Percentiles rank a stretch among this genome's conserved stretches.
Evolutionary conservation across 2,329 filamentous ascomycete species (phyloP).

Genomic region (Hypomyces perniciosus): DNA sequence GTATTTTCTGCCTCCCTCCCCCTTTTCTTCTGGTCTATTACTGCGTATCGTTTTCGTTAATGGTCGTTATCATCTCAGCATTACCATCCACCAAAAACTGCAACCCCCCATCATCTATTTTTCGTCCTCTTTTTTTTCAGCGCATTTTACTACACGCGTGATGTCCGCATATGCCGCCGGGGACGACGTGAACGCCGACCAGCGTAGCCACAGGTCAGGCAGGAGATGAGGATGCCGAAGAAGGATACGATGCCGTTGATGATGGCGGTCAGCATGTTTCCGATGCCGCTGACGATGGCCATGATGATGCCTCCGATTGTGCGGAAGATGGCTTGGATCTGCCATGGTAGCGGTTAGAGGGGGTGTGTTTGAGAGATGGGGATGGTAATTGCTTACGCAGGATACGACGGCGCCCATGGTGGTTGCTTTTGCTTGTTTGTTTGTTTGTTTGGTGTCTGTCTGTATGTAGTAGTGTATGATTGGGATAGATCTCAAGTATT

Average conservation of each 20-base stretch:
- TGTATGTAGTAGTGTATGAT: too few species aligned
- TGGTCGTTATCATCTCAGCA: too few species aligned
- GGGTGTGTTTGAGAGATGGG: background rate
- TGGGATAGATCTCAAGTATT: too few species aligned
- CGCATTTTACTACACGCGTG: background rate
- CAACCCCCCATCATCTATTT: too few species aligned
- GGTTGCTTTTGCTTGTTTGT: slow-evolving; percentile 15
- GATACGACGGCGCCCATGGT: slow-evolving; percentile 77
- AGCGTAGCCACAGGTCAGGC: slow-evolving; percentile 50
- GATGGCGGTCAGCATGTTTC: slow-evolving; percentile 57
- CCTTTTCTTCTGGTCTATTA: too few species aligned
- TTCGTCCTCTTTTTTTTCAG: background rate
- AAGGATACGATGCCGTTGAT: slow-evolving; percentile 61
- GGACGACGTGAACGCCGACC: slow-evolving; percentile 15
- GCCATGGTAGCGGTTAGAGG: slow-evolving; percentile 16
- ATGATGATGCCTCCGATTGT: slow-evolving; percentile 63
- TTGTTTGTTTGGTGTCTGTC: too few species aligned
- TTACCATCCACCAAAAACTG: too few species aligned
- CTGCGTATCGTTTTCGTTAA: too few species aligned
- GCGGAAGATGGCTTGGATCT: slow-evolving; percentile 55
- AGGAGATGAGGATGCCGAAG: slow-evolving; percentile 61
- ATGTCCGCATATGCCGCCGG: background rate
- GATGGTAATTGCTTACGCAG: slow-evolving; percentile 56
- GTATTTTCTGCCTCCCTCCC: too few species aligned
- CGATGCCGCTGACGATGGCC: slow-evolving; percentile 63